phyloP scores from a whole-genome alignment of 768 basidiomycete genomes.

The Tulasnella sp. region DNA sequence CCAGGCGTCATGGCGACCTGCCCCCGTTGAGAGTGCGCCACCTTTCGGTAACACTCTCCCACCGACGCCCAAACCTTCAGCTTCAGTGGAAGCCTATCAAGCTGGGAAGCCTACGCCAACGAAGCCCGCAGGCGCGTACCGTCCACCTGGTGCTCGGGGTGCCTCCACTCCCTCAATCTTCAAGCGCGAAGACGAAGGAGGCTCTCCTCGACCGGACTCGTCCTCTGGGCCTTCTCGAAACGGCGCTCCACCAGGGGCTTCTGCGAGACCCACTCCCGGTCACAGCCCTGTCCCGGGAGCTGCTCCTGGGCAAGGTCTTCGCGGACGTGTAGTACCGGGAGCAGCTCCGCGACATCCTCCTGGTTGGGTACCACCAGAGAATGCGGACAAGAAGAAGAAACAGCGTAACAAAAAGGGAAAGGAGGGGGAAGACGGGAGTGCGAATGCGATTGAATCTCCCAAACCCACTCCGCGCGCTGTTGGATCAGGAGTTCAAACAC shows the following conservation, averaged over 20 bases:
- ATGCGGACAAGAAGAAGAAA: conserved; percentile 43
- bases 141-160: conserved; percentile 90
- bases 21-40: conserved; percentile 59
- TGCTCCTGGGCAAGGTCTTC: conserved; percentile 32
- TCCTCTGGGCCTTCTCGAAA: conserved; percentile 54
- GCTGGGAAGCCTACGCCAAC: conserved; percentile 51
- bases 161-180: conserved; percentile 82
- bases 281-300: conserved; percentile 1
- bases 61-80: conserved; percentile 59
- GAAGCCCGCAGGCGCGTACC: conserved; percentile 82
- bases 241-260: conserved; percentile 9
- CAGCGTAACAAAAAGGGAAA: conserved; percentile 62
- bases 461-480: conserved; percentile 30
- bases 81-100: conserved; percentile 46
- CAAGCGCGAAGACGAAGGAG: conserved; percentile 90
- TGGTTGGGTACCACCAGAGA: conserved; percentile 42
- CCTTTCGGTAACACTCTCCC: conserved; percentile 67
- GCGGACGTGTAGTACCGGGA: conserved; percentile 69
- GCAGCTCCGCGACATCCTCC: conserved; percentile 46
- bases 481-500: neutral
- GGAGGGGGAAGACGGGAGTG: conserved; percentile 52
- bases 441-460: conserved; percentile 35
- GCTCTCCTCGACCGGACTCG: conserved; percentile 48
- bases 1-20: conserved; percentile 69
- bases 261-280: conserved; percentile 31